Evolutionary conservation across 441 rosid species (phyloP).

Genomic region (Euphorbia corollata): DNA sequence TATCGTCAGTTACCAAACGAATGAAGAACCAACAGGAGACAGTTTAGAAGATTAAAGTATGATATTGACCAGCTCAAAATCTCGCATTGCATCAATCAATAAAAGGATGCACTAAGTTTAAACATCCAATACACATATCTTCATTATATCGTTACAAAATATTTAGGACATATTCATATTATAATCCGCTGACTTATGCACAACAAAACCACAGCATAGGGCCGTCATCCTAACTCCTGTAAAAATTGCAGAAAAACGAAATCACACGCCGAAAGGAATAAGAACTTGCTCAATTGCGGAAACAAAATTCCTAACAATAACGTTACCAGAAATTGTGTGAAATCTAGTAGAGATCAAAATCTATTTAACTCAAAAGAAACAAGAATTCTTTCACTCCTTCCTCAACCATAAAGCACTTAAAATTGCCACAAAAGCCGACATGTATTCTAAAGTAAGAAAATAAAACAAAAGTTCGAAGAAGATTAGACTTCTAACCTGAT

Average conservation of each 20-base stretch:
- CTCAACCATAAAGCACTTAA: background rate
- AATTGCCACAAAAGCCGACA: background rate
- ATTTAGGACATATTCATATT: background rate
- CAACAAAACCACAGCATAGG: background rate
- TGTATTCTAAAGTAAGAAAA: background rate
- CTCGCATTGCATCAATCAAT: background rate
- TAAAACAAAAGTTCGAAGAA: background rate
- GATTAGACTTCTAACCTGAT: background rate
- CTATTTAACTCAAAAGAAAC: too few relatives aligned
- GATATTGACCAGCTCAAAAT: background rate
- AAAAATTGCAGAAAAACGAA: background rate
- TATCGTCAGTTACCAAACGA: too few relatives aligned
- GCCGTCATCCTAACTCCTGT: background rate
- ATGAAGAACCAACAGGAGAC: background rate
- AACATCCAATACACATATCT: background rate
- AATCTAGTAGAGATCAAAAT: too few relatives aligned
- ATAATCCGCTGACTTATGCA: conserved; percentile 1
- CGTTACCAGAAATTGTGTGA: too few relatives aligned
- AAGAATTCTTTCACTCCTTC: too few relatives aligned
- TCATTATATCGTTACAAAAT: conserved; percentile 10
- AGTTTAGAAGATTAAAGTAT: background rate
- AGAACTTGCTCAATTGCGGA: background rate
- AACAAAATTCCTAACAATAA: background rate
- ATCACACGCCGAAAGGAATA: background rate
- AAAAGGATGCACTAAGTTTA: background rate